Evolutionary conservation across 129 eudicot species (phyloP).

Genomic region (Tagetes erecta): DNA sequence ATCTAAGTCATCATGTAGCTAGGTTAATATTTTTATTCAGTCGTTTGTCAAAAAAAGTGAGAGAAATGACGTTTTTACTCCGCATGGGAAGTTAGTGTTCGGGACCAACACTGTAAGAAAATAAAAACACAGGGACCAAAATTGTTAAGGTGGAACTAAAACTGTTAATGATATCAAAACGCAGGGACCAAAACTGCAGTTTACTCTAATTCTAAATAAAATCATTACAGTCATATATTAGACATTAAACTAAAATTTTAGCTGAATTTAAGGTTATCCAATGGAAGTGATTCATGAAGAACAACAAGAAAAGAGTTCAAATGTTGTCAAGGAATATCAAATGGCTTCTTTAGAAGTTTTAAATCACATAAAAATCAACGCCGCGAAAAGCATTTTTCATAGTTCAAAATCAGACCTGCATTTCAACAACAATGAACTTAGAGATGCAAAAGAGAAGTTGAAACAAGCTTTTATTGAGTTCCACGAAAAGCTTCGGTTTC

Average conservation of each 20-base stretch:
- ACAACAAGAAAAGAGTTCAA: conserved; percentile 9
- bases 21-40: too few species aligned
- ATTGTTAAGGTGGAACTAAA: too few species aligned
- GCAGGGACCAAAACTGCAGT: too few species aligned
- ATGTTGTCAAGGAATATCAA: conserved; percentile 1
- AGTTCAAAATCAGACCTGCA: conserved; percentile 36
- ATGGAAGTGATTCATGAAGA: conserved; percentile 40
- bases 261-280: conserved; percentile 18
- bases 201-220: background rate
- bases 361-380: conserved; percentile 51
- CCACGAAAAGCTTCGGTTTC: conserved; percentile 15
- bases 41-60: too few species aligned
- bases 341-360: conserved; percentile 42
- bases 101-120: too few species aligned
- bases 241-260: conserved; percentile 23
- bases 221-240: background rate
- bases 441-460: conserved; percentile 42
- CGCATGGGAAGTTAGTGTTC: too few species aligned
- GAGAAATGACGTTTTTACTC: too few species aligned
- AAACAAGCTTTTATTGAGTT: conserved; percentile 19
- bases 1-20: too few species aligned
- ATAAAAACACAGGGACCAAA: too few species aligned
- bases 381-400: conserved; percentile 37
- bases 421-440: conserved; percentile 42
- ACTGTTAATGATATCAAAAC: too few species aligned